These are phyloP conservation scores for Astrothelium macrocarpum DNA, from an alignment of 495 filamentous ascomycete species.

Conservation along the genomic window DNA sequence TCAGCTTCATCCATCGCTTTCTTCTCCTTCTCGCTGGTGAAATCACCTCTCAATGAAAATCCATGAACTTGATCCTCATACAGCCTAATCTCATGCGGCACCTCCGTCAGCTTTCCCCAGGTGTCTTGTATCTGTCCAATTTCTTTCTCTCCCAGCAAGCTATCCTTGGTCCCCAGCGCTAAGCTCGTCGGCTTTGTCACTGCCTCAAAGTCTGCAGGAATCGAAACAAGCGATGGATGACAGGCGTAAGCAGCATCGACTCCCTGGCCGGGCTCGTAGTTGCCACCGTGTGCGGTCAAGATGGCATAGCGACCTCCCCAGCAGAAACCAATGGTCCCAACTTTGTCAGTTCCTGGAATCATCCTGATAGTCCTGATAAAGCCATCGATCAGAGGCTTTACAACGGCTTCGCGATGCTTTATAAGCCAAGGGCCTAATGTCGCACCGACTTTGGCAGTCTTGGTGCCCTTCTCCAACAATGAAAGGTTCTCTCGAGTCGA, in stretches of 20 bases:
- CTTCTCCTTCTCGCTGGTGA: conserved; percentile 37
- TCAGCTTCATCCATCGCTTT: conserved; percentile 38
- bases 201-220: conserved; percentile 26
- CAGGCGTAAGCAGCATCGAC: conserved; percentile 26
- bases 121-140: conserved; percentile 25
- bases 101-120: conserved; percentile 26
- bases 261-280: conserved; percentile 9
- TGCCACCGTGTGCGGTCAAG: conserved; percentile 14
- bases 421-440: conserved; percentile 26
- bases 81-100: conserved; percentile 31
- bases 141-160: conserved; percentile 21
- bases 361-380: conserved; percentile 24
- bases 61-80: conserved; percentile 40
- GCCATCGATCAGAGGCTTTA: conserved; percentile 24
- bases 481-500: conserved; percentile 17
- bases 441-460: conserved; percentile 22
- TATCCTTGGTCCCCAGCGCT: conserved; percentile 25
- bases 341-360: conserved; percentile 28
- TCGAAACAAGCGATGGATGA: conserved; percentile 25
- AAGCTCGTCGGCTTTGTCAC: conserved; percentile 22
- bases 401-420: conserved; percentile 26
- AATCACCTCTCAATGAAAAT: conserved; percentile 37
- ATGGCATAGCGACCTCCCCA: conserved; percentile 30
- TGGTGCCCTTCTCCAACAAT: conserved; percentile 16
- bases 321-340: conserved; percentile 29